Evolutionary conservation across 306 rosid genomes (phyloP), one percentile per base, ranked within the genome.

Genomic region (Spatholobus suberectus): DNA sequence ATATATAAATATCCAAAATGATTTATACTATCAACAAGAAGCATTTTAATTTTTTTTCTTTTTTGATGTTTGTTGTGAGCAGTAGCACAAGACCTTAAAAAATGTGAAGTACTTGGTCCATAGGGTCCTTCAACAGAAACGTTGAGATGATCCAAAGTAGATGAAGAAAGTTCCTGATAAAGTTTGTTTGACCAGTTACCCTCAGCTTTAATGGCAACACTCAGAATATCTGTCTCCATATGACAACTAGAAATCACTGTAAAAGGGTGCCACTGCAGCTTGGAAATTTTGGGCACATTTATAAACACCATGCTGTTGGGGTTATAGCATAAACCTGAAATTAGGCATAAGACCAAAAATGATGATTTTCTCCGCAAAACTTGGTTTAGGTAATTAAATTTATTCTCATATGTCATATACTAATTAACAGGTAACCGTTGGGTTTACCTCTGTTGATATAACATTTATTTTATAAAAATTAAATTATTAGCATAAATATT

Each of bases 71-170:
- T 66, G 62, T 21, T 58, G 3, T 0, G 46, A 70, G 26, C n/a
- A n/a, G n/a, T n/a, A n/a, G n/a, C 1, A 5, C 8, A 43, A 52
- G 24, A 93, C 94, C 96, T 91, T 55, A 88, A 71, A 79, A 89
- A 89, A 52, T 83, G 82, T 44, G 84, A 35, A 15, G 89, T 21
- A 51, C 81, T 52, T 18, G 93, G 94, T 2, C 98, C 98, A 84
- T 94, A 94, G 3, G 98, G 98, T 67, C 98, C 98, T 85, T 94
- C 97, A 86, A 94, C 91, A 67, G 98, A 91, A 76, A 89, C 90
- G 8, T 76, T 71, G 63, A 91, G 77, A 70, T 79, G 91, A 75
- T 85, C 90, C 73, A 88, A 37, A 52, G 79, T 35, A 35, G 84
- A 65, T 29, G 88, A 77, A 41, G 92, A 88, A 82, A 94, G 89